A percentile compares a stretch with the other conserved stretches of the same genome.
Conservation (phyloP, 2,329 filamentous ascomycete genomes). For the Hypoxylon sp. region DNA sequence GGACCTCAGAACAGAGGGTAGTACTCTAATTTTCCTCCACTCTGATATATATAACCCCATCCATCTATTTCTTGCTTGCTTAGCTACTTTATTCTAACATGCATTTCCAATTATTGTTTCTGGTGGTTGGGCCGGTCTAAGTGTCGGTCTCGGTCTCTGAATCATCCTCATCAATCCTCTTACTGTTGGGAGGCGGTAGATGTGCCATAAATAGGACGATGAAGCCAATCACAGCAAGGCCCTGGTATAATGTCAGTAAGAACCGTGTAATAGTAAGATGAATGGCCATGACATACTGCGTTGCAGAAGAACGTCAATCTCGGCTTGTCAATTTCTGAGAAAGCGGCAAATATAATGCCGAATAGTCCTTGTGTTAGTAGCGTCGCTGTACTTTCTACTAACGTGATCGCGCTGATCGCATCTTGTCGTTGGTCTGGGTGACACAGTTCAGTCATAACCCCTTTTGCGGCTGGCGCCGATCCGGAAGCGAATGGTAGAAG, state of each 20-base stretch:
- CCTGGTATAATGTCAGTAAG: conserved; percentile 56
- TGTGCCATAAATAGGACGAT: conserved; percentile 55
- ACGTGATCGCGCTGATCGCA: conserved; percentile 76
- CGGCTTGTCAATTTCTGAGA: conserved; percentile 72
- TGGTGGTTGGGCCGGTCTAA: conserved; percentile 2
- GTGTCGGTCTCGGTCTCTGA: conserved; percentile 39
- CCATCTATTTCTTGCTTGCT: conserved; percentile 9
- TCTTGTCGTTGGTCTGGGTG: conserved; percentile 73
- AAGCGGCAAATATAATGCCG: conserved; percentile 75
- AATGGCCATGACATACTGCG: conserved; percentile 62
- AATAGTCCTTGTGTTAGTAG: conserved; percentile 76
- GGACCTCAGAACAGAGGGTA: background rate
- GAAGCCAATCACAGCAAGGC: conserved; percentile 68
- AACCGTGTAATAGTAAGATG: background rate
- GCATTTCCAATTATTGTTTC: background rate
- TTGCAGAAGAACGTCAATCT: conserved; percentile 78
- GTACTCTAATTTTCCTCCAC: conserved; percentile 9
- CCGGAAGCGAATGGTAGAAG: conserved; percentile 78
- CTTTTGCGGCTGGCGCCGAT: conserved; percentile 78
- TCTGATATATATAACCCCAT: conserved; percentile 3
- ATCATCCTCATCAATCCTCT: conserved; percentile 38
- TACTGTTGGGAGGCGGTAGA: conserved; percentile 36
- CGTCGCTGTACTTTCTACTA: conserved; percentile 78
- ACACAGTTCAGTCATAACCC: conserved; percentile 81
- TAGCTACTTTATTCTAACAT: background rate